These are phyloP conservation scores for Hawksworthiomyces lignivorus DNA, from an alignment of 2,329 filamentous ascomycete species.

Conservation along the genomic window DNA sequence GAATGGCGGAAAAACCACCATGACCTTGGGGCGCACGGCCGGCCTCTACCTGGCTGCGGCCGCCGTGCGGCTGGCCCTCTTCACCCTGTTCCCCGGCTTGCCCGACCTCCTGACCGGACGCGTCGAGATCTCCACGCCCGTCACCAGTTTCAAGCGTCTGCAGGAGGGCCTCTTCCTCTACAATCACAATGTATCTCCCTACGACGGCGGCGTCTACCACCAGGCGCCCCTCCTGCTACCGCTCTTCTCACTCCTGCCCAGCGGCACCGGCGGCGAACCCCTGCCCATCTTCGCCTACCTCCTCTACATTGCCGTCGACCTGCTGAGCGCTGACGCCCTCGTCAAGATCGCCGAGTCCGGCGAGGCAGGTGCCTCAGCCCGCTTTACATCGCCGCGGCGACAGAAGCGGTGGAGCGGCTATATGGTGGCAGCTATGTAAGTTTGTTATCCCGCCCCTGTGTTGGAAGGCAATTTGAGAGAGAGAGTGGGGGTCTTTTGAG, in stretches of 20 bases:
- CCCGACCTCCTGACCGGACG: conserved; percentile 80
- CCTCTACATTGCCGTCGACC: conserved; percentile 73
- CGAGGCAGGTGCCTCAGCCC: conserved; percentile 63
- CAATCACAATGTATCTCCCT: conserved; percentile 91
- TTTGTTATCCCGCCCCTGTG: not conserved
- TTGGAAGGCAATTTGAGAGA: not conserved
- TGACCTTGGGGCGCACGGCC: conserved; percentile 37
- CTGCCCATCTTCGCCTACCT: conserved; percentile 69
- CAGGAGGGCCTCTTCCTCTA: conserved; percentile 97
- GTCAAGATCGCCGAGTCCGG: conserved; percentile 73
- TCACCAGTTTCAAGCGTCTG: conserved; percentile 97
- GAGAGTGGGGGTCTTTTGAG: too few relatives aligned
- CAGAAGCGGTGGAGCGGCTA: conserved; percentile 66
- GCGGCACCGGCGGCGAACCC: conserved; percentile 49
- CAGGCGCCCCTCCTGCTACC: conserved; percentile 85
- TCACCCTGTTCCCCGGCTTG: conserved; percentile 71
- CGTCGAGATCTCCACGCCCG: conserved; percentile 93
- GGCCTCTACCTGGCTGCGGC: conserved; percentile 70
- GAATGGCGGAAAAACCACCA: conserved; percentile 16
- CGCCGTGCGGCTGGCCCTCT: conserved; percentile 70
- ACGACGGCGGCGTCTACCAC: conserved; percentile 80
- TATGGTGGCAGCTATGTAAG: conserved; percentile 71
- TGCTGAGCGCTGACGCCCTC: conserved; percentile 74
- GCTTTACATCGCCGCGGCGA: conserved; percentile 72
- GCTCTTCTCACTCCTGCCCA: conserved; percentile 81